Percentiles rank a stretch among this genome's conserved stretches.
phyloP scores from a whole-genome alignment of 805 yeast species.

The Gaillardinia entomophila region DNA sequence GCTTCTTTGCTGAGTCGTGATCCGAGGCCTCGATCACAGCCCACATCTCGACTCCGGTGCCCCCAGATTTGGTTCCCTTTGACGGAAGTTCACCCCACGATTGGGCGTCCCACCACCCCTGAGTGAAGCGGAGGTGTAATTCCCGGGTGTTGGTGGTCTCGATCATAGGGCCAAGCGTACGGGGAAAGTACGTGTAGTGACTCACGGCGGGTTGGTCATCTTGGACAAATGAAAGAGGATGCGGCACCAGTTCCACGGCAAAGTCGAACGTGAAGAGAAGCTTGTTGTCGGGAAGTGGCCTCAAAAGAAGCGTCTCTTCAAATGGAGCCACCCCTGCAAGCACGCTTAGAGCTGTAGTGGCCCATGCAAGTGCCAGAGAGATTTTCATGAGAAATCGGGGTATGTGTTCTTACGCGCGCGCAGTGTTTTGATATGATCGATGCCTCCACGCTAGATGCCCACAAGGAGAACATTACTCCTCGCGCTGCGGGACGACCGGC shows the following conservation, averaged over 20 bases:
- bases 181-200: slow-evolving; percentile 72
- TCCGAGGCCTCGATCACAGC: slow-evolving; percentile 67
- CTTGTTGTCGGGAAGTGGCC: slow-evolving; percentile 70
- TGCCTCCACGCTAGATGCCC: slow-evolving; percentile 26
- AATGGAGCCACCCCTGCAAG: too few relatives aligned
- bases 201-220: slow-evolving; percentile 15
- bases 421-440: slow-evolving; percentile 7
- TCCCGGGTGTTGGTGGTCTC: slow-evolving; percentile 63
- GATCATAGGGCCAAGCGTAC: slow-evolving; percentile 72
- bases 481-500: slow-evolving; percentile 67
- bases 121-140: slow-evolving; percentile 79
- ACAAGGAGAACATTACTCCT: slow-evolving; percentile 76
- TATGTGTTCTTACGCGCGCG: too few relatives aligned
- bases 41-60: slow-evolving; percentile 94
- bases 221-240: too few relatives aligned
- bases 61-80: slow-evolving; percentile 73
- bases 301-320: slow-evolving; percentile 54
- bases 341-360: too few relatives aligned
- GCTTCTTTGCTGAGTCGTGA: slow-evolving; percentile 47
- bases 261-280: slow-evolving; percentile 69
- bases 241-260: slow-evolving; percentile 50
- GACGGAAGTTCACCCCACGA: slow-evolving; percentile 80
- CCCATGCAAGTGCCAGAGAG: too few relatives aligned
- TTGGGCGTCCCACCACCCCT: slow-evolving; percentile 93
- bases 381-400: too few relatives aligned